phyloP scores from a whole-genome alignment of 176 grass and related monocot genomes.

The Areca catechu region DNA sequence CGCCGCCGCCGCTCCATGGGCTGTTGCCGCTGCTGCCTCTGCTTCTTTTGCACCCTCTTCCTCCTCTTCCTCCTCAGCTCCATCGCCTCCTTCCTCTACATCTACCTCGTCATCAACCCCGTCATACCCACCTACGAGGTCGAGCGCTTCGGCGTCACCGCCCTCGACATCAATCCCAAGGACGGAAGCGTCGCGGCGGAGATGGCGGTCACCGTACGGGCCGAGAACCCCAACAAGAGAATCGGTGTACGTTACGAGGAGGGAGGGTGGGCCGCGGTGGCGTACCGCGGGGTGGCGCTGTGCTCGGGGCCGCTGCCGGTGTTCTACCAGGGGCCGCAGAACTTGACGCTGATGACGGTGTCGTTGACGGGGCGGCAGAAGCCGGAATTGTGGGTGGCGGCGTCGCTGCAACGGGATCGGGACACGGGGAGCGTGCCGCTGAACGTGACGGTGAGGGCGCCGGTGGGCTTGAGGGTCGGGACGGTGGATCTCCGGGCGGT shows the following conservation, averaged over 20 bases:
- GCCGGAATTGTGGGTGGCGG: background rate
- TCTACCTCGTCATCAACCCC: constrained; percentile 7
- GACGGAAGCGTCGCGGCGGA: background rate
- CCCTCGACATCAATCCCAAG: constrained; percentile 14
- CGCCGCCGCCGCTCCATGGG: background rate
- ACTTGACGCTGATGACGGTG: constrained; percentile 11
- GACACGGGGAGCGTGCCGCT: background rate
- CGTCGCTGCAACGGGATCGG: background rate
- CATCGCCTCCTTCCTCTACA: background rate
- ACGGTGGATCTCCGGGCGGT: background rate
- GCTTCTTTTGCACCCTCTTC: background rate
- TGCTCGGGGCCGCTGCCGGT: constrained; percentile 6
- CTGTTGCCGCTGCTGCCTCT: constrained; percentile 1
- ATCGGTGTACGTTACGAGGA: constrained; percentile 13
- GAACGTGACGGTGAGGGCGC: background rate
- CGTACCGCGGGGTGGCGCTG: constrained; percentile 1
- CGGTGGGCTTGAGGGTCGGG: constrained; percentile 4
- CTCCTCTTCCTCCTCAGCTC: constrained; percentile 9
- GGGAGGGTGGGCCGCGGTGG: background rate
- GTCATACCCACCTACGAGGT: constrained; percentile 13
- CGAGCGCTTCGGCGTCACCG: constrained; percentile 1
- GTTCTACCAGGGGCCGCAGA: constrained; percentile 16
- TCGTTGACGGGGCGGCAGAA: constrained; percentile 5
- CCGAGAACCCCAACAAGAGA: constrained; percentile 24
- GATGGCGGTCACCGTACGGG: constrained; percentile 7